A percentile compares a stretch with the other conserved stretches of the same genome.
phyloP scores from a whole-genome alignment of 108 stramenopile species.

The Skeletonema menzelii region DNA sequence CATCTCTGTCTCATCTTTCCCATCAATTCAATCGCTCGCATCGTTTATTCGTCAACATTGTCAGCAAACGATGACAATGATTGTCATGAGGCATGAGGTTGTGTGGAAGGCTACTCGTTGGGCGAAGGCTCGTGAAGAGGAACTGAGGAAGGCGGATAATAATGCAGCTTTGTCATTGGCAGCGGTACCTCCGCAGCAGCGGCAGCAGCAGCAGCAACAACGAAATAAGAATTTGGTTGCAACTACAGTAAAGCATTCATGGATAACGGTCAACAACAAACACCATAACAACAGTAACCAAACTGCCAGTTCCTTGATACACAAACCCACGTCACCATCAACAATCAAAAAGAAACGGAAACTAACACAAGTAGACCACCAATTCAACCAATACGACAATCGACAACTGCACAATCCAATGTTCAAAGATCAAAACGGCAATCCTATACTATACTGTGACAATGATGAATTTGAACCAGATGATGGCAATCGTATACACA shows the following conservation, averaged over 20 bases:
- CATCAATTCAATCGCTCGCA: slow-evolving; percentile 8
- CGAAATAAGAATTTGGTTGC: neutral
- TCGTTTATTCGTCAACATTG: slow-evolving; percentile 26
- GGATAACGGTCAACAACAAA: neutral
- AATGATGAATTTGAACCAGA: slow-evolving; percentile 47
- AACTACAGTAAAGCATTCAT: neutral
- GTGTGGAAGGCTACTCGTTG: slow-evolving; percentile 24
- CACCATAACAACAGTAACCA: neutral
- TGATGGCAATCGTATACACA: slow-evolving; percentile 42
- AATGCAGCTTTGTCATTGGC: too few relatives aligned
- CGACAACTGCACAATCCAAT: slow-evolving; percentile 18
- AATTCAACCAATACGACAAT: slow-evolving; percentile 1
- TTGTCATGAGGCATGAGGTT: slow-evolving; percentile 22
- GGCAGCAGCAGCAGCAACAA: neutral
- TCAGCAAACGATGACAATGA: slow-evolving; percentile 15
- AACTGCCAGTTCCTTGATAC: neutral
- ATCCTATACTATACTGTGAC: slow-evolving; percentile 50
- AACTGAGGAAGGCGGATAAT: neutral
- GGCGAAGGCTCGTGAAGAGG: slow-evolving; percentile 1
- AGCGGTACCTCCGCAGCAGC: neutral
- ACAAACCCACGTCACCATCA: neutral
- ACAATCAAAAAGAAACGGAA: neutral
- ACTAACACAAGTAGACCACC: neutral
- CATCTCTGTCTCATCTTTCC: slow-evolving; percentile 20
- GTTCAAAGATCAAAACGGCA: slow-evolving; percentile 19